Evolutionary conservation across 352 stramenopile genomes (phyloP), one percentile per base, ranked within the genome.

Genomic region (Paralagenidium karlingii): DNA sequence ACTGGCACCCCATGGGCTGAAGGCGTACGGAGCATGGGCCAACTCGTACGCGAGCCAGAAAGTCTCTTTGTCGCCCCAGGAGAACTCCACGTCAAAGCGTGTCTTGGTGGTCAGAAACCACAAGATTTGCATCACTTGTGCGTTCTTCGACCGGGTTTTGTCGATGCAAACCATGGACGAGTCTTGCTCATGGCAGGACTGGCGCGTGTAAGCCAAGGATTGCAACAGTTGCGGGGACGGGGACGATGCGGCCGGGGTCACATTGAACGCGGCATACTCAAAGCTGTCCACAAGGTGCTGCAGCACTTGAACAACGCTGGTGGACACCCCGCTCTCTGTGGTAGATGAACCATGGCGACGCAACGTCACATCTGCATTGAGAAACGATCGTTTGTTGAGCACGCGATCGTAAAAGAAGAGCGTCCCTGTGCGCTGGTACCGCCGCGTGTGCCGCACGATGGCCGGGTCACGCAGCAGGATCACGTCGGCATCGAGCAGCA

Each of bases 341-440:
- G 18, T 26, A 41, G 8, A n/a, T n/a, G n/a, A n/a, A n/a, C n/a
- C n/a, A n/a, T n/a, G n/a, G n/a, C n/a, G n/a, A n/a, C n/a, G n/a
- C n/a, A n/a, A n/a, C n/a, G n/a, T n/a, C n/a, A n/a, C n/a, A n/a
- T n/a, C n/a, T n/a, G n/a, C n/a, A n/a, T n/a, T n/a, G n/a, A n/a
- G n/a, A n/a, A n/a, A n/a, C n/a, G n/a, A n/a, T n/a, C n/a, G n/a
- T n/a, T n/a, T n/a, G n/a, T n/a, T n/a, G n/a, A n/a, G n/a, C 11
- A 82, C 62, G n/a, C 68, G 68, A 37, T 82, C 68, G 41, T 75
- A 75, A 58, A 82, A 82, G 48, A 82, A 82, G 10, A 51, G 68
- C 12, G 68, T 75, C 13, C 68, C 64, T 1, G 57, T 74, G 18
- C 44, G 33, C 12, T 44, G 38, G 32, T 82, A 82, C 7, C 63